These are phyloP conservation scores for Phalaenopsis aphrodite DNA, from an alignment of 106 monocot genomes.

Conservation along the genomic window DNA sequence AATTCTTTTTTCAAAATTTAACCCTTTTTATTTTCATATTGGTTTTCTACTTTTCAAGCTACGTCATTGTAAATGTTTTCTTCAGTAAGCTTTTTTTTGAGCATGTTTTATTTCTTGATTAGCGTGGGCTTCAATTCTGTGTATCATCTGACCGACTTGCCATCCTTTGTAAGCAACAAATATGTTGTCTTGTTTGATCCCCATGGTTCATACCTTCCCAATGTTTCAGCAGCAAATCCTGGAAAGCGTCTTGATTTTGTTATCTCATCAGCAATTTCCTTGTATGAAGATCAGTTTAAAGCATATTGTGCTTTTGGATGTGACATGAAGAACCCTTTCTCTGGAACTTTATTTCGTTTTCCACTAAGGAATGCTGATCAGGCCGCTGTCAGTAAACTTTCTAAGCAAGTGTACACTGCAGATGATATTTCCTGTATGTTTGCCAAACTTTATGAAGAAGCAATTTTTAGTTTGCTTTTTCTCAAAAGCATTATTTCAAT, in stretches of 20 bases:
- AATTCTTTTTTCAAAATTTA: no score
- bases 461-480: slow-evolving; percentile 72
- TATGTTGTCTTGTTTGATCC: slow-evolving; percentile 94
- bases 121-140: slow-evolving; percentile 99
- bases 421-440: slow-evolving; percentile 76
- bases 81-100: slow-evolving; percentile 8
- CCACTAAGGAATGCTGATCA: slow-evolving; percentile 82
- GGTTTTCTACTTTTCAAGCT: neutral
- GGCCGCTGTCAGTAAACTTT: slow-evolving; percentile 72
- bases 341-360: slow-evolving; percentile 94
- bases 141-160: slow-evolving; percentile 96
- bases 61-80: neutral
- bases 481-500: slow-evolving; percentile 69
- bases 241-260: slow-evolving; percentile 93
- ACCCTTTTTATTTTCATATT: neutral
- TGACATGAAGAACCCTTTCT: slow-evolving; percentile 76
- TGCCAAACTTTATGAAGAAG: slow-evolving; percentile 71
- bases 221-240: slow-evolving; percentile 91
- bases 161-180: slow-evolving; percentile 92
- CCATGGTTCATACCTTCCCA: slow-evolving; percentile 88
- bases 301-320: slow-evolving; percentile 95
- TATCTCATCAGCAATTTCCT: slow-evolving; percentile 58
- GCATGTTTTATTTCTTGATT: slow-evolving; percentile 11
- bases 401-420: slow-evolving; percentile 72
- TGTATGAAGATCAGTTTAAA: slow-evolving; percentile 75